Evolutionary conservation across 2,329 filamentous ascomycete species (phyloP), one percentile per base, ranked within the genome.

Genomic region (Penicillium sp.): DNA sequence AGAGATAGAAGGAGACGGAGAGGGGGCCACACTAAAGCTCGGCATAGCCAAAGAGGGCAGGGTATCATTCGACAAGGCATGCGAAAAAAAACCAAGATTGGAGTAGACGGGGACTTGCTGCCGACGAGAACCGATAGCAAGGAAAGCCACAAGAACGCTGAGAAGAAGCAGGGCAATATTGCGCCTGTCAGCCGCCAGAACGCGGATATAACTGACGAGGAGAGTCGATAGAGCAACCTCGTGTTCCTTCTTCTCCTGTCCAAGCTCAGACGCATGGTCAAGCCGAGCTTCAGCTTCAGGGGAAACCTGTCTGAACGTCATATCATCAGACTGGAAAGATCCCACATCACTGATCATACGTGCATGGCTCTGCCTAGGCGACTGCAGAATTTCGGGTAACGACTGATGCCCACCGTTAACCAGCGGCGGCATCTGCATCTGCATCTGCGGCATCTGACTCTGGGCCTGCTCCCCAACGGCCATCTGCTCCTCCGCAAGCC

Each of bases 191-290:
- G 75, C 75, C 2, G 80, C 73, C 19, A 84, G 69, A 1, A 83
- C 69, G 25, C 77, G 71, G 17, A 84, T 55, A 61, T 84, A 85
- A 63, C 84, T 84, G 56, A 75, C 72, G 42, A 84, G 57, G 14
- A 85, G 70, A 0, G 78, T 78, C 16, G 75, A 72, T 0, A 86
- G 70, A 3, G 82, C 81, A 19, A 84, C 75, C 16, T 85, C 75
- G 2, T 65, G 56, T 8, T 60, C 49, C 9, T 50, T 43, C 17
- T 53, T 56, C n/a, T 53, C 31, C 22, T 22, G 50, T 37, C 43
- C 36, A 16, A 61, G 25, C 19, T 57, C 52, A 16, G 58, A n/a
- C n/a, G 31, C 36, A 33, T 43, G 37, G 42, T 46, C 45, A 8
- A 19, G 46, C 52, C 43, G 47, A 59, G 53, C 30, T 48, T 54